A percentile compares a stretch with the other conserved stretches of the same genome.
These are phyloP conservation scores for Candida alai DNA, from an alignment of 805 yeast genomes.

Conservation along the genomic window DNA sequence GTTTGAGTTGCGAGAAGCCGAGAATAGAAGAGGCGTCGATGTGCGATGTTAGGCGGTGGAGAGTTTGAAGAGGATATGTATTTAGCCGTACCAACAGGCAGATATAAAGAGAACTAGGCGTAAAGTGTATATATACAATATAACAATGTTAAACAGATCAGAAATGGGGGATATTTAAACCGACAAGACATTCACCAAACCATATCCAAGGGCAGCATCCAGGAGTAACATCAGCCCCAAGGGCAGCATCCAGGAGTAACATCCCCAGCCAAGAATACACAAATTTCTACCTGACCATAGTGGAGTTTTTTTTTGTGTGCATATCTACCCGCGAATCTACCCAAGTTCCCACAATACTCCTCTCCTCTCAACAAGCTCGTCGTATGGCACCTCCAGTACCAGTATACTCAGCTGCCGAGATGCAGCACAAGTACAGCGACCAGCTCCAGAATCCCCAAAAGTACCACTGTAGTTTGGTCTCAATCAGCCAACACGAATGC, in stretches of 20 bases:
- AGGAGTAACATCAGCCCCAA: not conserved
- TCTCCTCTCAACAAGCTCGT: too few species aligned
- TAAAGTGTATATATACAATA: too few species aligned
- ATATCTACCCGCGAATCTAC: too few species aligned
- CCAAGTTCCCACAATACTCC: too few species aligned
- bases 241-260: not conserved
- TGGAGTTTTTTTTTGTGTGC: too few species aligned
- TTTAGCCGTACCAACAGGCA: not conserved
- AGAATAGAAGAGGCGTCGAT: slow-evolving; percentile 76
- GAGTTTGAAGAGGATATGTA: too few species aligned
- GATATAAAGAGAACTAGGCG: not conserved
- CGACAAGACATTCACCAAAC: not conserved
- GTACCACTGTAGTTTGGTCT: slow-evolving; percentile 30
- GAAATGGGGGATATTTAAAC: too few species aligned
- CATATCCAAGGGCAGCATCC: not conserved
- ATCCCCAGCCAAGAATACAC: too few species aligned
- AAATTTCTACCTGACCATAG: too few species aligned
- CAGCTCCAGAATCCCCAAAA: slow-evolving; percentile 28
- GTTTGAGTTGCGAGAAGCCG: slow-evolving; percentile 89
- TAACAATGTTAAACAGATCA: too few species aligned
- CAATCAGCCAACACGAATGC: slow-evolving; percentile 40
- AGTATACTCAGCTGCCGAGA: slow-evolving; percentile 28
- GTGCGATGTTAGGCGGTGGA: slow-evolving; percentile 66
- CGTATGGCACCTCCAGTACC: slow-evolving; percentile 47
- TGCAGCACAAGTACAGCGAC: slow-evolving; percentile 21